A percentile compares a stretch with the other conserved stretches of the same genome.
Evolutionary conservation across 2,329 filamentous ascomycete genomes (phyloP).

Genomic region (Microdochium paspali): DNA sequence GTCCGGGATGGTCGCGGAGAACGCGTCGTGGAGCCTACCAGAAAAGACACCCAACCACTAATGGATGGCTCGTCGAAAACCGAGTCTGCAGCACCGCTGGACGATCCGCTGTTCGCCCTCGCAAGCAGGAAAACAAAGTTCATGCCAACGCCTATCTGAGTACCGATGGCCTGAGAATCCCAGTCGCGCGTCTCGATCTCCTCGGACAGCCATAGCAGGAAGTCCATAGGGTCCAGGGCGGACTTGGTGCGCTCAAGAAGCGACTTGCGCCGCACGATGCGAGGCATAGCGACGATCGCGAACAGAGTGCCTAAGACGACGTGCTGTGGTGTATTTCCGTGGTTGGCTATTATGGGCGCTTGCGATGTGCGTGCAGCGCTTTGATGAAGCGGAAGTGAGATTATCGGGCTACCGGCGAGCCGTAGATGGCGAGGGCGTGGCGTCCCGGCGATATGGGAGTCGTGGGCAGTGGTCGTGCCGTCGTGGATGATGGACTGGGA

Average conservation of each 20-base stretch:
- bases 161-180: constrained; percentile 72
- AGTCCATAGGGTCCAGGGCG: constrained; percentile 79
- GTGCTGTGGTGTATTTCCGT: not conserved
- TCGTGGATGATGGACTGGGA: no score
- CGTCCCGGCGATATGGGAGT: not conserved
- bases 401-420: not conserved
- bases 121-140: constrained; percentile 78
- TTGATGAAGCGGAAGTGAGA: no score
- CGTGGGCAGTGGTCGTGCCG: no score
- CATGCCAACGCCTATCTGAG: constrained; percentile 62
- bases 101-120: constrained; percentile 60
- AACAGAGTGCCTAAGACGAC: not conserved
- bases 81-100: constrained; percentile 55
- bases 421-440: not conserved
- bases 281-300: constrained; percentile 42
- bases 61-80: constrained; percentile 68
- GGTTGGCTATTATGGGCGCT: not conserved
- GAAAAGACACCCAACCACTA: constrained; percentile 53
- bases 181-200: constrained; percentile 87
- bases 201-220: constrained; percentile 83
- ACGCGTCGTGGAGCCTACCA: constrained; percentile 31
- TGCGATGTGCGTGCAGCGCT: no score
- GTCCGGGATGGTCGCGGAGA: not conserved
- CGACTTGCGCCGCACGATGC: constrained; percentile 75
- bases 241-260: constrained; percentile 72